Conservation (phyloP, 169 alveolate species). For the Perkinsus marinus region DNA sequence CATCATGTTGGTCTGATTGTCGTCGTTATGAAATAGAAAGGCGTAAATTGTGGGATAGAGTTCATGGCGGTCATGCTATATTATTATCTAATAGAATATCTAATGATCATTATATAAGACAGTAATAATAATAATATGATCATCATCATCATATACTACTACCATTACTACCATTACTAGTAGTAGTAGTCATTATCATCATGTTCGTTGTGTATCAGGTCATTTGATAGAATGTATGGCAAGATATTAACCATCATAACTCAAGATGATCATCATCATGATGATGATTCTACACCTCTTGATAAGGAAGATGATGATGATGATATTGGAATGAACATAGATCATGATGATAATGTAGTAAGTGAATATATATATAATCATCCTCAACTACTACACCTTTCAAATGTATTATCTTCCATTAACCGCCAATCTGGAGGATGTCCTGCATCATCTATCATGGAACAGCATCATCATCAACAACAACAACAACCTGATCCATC, state of each 20-base stretch:
- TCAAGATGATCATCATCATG: background rate
- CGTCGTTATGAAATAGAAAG: background rate
- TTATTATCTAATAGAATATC: background rate
- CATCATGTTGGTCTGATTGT: background rate
- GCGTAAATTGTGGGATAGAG: background rate
- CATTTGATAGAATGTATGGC: background rate
- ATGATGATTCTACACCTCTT: background rate
- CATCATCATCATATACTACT: no score
- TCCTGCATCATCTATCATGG: no score
- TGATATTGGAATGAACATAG: background rate
- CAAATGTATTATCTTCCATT: no score
- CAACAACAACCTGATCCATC: no score
- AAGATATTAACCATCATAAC: background rate
- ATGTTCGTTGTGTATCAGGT: background rate
- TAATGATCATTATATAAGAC: background rate
- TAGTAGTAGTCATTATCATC: background rate
- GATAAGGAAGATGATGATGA: background rate
- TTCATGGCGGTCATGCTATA: background rate
- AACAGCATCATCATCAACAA: no score
- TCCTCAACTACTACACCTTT: no score
- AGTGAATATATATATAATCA: background rate
- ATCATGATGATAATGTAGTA: background rate
- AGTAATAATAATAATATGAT: background rate
- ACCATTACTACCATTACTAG: background rate
- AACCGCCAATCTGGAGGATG: no score